Evolutionary conservation across 1,284 basidiomycete genomes (phyloP), one percentile per base, ranked within the genome.

Genomic region (Schizophyllum amplum): DNA sequence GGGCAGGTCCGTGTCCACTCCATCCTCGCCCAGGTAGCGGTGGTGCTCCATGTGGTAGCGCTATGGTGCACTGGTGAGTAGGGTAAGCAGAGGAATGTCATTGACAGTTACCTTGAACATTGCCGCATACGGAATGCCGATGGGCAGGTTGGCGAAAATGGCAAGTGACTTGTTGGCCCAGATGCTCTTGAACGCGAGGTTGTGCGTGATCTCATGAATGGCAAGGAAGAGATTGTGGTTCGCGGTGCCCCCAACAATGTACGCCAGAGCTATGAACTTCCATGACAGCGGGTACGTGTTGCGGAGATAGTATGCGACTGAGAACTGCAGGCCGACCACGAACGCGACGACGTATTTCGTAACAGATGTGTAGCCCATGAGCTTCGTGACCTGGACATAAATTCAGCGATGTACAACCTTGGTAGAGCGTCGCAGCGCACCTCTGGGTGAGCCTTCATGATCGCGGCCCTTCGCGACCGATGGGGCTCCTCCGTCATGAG

Each of bases 131-230:
- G 96, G 97, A 15, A 99, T 82, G 1, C 90, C 94, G 58, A 98
- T 98, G 0, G 94, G 90, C 33, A 96, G 68, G 68, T 99, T 99
- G 4, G 94, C 90, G 56, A 94, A 82, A 62, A 98, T 87, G 0
- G 97, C 94, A 26, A 97, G 78, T 4, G 84, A 67, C 66, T 95
- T 94, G 74, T 99, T 99, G 4, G 88, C 82, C 48, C 75, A 76
- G 52, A 98, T 84, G 24, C 88, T 80, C 62, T 82, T 83, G 76
- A 98, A 99, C 2, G 94, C 96, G 33, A 99, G 81, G 69, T 98
- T 98, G 72, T 99, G 96, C 1, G 95, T 98, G 63, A 99, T 98
- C 68, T 99, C 96, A 70, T 99, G 96, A 57, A 99, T 97, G 23
- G 96, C 94, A 46, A 99, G 81, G 72, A 99, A 99, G 24, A 94